phyloP scores from a whole-genome alignment of 2,329 filamentous ascomycete species.

The Nothomitra cinnamomea region DNA sequence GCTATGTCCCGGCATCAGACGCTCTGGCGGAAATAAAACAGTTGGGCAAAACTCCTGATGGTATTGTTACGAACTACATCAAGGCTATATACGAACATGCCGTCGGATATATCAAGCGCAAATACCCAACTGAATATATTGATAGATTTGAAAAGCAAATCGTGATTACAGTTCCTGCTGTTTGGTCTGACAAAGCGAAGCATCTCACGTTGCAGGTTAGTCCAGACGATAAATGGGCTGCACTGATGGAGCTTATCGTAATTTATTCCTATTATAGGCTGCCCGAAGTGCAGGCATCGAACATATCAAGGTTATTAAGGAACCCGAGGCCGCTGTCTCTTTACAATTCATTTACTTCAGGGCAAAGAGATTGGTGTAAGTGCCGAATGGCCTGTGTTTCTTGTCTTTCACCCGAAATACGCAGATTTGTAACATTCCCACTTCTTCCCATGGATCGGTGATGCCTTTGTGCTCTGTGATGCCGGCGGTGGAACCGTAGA shows the following conservation, averaged over 20 bases:
- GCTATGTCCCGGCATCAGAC: too few relatives aligned
- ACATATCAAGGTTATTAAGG: constrained; percentile 13
- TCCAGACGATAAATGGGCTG: too few relatives aligned
- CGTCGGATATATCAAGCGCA: constrained; percentile 7
- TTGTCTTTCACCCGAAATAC: too few relatives aligned
- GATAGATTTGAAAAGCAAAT: constrained; percentile 11
- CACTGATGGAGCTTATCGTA: neutral
- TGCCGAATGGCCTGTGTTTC: too few relatives aligned
- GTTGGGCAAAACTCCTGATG: constrained; percentile 15
- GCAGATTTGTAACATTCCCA: too few relatives aligned
- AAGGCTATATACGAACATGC: constrained; percentile 14
- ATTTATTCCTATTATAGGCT: constrained; percentile 6
- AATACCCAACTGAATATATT: constrained; percentile 8
- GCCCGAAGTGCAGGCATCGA: constrained; percentile 14
- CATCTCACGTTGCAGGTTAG: constrained; percentile 13
- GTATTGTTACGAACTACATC: constrained; percentile 13
- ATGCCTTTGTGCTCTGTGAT: constrained; percentile 22
- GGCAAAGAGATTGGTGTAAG: constrained; percentile 14
- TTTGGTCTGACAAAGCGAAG: constrained; percentile 21
- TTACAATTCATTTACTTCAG: constrained; percentile 16
- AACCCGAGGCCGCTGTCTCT: constrained; percentile 20
- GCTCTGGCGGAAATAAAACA: too few relatives aligned
- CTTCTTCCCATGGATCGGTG: constrained; percentile 17
- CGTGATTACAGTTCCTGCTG: constrained; percentile 18
- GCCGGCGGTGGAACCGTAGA: constrained; percentile 24